Conservation (phyloP, 1,284 basidiomycete genomes). For the Termitomyces sp. region DNA sequence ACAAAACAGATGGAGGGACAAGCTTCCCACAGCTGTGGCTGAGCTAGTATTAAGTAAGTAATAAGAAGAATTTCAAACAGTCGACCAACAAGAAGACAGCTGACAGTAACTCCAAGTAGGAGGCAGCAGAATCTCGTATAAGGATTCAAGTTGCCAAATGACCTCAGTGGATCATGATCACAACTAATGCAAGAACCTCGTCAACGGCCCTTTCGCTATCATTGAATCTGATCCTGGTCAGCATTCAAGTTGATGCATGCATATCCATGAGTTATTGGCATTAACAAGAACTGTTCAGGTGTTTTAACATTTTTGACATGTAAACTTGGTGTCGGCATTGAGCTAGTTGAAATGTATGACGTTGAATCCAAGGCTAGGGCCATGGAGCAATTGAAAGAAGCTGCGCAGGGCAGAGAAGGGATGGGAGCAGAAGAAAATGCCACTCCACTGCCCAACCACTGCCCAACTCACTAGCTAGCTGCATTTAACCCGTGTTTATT, state of each 20-base stretch:
- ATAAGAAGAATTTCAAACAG: neutral
- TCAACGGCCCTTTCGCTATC: constrained; percentile 55
- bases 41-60: no score
- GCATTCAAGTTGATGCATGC: constrained; percentile 6
- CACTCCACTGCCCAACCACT: no score
- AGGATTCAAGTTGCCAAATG: no score
- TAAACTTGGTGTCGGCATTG: constrained; percentile 48
- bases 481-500: no score
- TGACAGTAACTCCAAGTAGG: no score
- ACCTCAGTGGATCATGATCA: constrained; percentile 2
- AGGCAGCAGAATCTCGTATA: no score
- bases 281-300: constrained; percentile 27
- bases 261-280: neutral
- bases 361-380: constrained; percentile 62
- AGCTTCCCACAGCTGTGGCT: constrained; percentile 1
- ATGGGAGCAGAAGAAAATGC: no score
- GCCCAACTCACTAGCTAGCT: no score
- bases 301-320: constrained; percentile 56
- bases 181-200: constrained; percentile 30
- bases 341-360: constrained; percentile 55
- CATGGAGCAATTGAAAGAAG: no score
- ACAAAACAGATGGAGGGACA: neutral
- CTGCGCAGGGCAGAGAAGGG: no score
- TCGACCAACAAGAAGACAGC: no score
- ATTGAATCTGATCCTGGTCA: constrained; percentile 61